A percentile compares a stretch with the other conserved stretches of the same genome.
Evolutionary conservation across 1,284 basidiomycete genomes (phyloP).

Genomic region (Puccinia coronata): DNA sequence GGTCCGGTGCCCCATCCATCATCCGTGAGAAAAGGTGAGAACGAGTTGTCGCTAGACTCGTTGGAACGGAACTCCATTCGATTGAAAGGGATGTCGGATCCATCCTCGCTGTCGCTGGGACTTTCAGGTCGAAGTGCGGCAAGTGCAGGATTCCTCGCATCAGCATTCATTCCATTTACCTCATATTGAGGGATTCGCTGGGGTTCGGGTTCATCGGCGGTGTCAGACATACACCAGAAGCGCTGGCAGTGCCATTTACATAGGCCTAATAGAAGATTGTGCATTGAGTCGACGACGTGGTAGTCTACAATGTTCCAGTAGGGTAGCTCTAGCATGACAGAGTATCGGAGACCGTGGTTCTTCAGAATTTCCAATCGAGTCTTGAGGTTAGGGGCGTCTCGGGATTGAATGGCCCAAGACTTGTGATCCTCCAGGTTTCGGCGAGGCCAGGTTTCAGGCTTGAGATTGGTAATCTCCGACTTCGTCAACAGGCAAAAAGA

Average conservation of each 20-base stretch:
- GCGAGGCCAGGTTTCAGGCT: constrained; percentile 18
- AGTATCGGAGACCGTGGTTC: constrained; percentile 12
- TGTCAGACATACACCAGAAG: not conserved
- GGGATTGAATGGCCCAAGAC: constrained; percentile 5
- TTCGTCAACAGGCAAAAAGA: constrained; percentile 46
- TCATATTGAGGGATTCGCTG: not conserved
- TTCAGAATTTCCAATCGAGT: not conserved
- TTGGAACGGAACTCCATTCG: constrained; percentile 1
- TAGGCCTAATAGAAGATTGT: constrained; percentile 4
- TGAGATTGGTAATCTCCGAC: constrained; percentile 22
- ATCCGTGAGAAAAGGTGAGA: constrained; percentile 5
- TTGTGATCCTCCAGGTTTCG: constrained; percentile 19
- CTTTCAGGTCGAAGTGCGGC: too few relatives aligned
- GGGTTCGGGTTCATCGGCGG: not conserved
- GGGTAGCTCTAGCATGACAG: constrained; percentile 11
- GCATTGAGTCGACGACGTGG: constrained; percentile 21
- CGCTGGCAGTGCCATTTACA: not conserved
- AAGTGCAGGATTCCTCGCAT: too few relatives aligned
- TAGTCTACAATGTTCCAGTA: constrained; percentile 30
- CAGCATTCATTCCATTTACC: too few relatives aligned
- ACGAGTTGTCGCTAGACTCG: constrained; percentile 22
- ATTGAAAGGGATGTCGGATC: not conserved
- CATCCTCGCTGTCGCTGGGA: too few relatives aligned
- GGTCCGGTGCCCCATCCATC: constrained; percentile 7
- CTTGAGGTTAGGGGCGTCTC: not conserved